Base-by-base conservation (phyloP, 1,284 basidiomycete species). In the Heterobasidion annosum region DNA sequence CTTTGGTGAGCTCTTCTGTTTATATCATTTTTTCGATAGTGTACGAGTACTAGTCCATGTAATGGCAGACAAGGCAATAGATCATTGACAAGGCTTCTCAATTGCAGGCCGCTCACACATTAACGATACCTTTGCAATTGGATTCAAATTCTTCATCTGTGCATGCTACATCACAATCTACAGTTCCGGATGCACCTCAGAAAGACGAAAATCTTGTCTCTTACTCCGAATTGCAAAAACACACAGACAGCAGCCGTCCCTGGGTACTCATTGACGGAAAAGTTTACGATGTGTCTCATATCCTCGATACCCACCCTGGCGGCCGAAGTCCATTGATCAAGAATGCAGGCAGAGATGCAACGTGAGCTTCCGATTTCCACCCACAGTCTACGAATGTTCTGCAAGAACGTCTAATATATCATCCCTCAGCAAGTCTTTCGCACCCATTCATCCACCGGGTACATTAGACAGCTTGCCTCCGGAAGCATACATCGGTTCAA, bases 261-360 rank as follows among this genome's bases (percentile, higher is more conserved):
- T 81, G 78, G 80, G 74, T 82, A 52, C 70, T 81, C 50, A 73
- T 79, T 51, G 66, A 73, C 58, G 69, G 66, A 10, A 58, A 67
- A 47, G 67, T 73, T 5, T 73, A 68, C 56, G 70, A 72, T 54
- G 71, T 79, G 43, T 79, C 79, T 7, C 70, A 71, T 9, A 78
- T 82, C 53, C 57, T 82, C 49, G 70, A 73, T 33, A 62, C 68
- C 48, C 81, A 83, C 59, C 81, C 81, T 0, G 80, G 78, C 19
- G 80, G 80, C 7, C 65, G 70, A 3, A 70, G 68, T 19, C 69
- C 78, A 18, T 73, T 83, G 50, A 61, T 81, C 43, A 71, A 74
- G 52, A 70, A 75, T 45, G 75, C 78, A 2, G 79, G 80, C 8
- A 73, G 72, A 58, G 80, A 83, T 57, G 79, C 75, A n/a, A 79